phyloP scores from a whole-genome alignment of 228 moss, liverwort and hornwort species.

The Sphagnum fallax region DNA sequence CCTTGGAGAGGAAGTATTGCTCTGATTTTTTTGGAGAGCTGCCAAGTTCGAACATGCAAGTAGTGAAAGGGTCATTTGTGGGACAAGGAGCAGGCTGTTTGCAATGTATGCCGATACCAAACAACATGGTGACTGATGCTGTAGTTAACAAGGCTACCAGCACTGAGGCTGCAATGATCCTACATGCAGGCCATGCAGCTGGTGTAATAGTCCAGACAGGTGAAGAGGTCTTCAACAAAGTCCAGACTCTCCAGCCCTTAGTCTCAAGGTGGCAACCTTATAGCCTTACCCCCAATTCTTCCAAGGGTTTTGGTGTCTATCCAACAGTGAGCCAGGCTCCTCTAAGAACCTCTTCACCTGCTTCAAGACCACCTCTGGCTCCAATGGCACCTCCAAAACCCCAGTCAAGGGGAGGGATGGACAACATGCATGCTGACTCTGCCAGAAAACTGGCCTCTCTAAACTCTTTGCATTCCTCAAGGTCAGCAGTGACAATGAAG shows the following conservation, averaged over 20 bases:
- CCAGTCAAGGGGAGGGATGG: too few relatives aligned
- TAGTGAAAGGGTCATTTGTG: slow-evolving; percentile 14
- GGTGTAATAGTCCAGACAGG: slow-evolving; percentile 31
- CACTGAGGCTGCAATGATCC: slow-evolving; percentile 39
- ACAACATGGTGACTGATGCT: neutral
- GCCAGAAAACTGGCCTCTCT: slow-evolving; percentile 18
- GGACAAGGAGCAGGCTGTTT: slow-evolving; percentile 2
- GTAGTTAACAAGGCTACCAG: slow-evolving; percentile 10
- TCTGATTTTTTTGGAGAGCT: slow-evolving; percentile 38
- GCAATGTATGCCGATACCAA: slow-evolving; percentile 1
- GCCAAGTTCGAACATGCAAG: slow-evolving; percentile 21
- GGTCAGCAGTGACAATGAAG: slow-evolving; percentile 46
- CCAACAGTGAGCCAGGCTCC: slow-evolving; percentile 4
- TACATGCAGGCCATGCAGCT: slow-evolving; percentile 36
- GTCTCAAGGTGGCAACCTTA: slow-evolving; percentile 9
- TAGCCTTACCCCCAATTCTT: neutral
- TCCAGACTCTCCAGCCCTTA: slow-evolving; percentile 20
- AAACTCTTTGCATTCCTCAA: slow-evolving; percentile 67
- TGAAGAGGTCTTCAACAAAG: slow-evolving; percentile 33
- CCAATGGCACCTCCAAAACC: too few relatives aligned
- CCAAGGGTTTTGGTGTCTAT: slow-evolving; percentile 5
- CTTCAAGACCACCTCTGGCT: too few relatives aligned
- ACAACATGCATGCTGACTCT: neutral
- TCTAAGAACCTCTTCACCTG: neutral
- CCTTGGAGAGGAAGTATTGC: slow-evolving; percentile 24